Conservation (phyloP, 1,284 basidiomycete species). For the Irpex sp. region DNA sequence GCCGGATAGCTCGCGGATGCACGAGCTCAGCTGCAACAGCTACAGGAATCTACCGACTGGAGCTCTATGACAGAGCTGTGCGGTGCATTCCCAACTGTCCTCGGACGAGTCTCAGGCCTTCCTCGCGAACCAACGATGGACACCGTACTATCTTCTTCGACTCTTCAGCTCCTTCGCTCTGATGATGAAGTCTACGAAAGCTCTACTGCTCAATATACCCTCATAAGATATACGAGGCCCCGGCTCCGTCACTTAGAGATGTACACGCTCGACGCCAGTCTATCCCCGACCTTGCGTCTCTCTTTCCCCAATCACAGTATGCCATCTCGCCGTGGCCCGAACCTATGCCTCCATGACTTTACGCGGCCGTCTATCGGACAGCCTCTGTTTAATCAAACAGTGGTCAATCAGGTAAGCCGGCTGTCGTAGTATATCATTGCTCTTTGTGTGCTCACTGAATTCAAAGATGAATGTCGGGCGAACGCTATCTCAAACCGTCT, state of each 20-base stretch:
- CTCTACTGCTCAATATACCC: not conserved
- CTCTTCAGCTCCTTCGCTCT: not conserved
- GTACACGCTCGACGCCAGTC: not conserved
- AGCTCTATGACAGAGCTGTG: not conserved
- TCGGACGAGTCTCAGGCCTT: conserved; percentile 4
- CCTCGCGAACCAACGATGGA: not conserved
- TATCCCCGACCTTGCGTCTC: not conserved
- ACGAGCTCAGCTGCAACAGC: not conserved
- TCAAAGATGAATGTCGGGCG: not conserved
- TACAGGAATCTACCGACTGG: not conserved
- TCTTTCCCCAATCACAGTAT: not conserved
- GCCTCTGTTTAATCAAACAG: not conserved
- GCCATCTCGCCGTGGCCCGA: not conserved
- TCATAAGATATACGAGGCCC: conserved; percentile 12
- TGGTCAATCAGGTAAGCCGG: not conserved
- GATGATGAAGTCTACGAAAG: not conserved
- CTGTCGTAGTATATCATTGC: not conserved
- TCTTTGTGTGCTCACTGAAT: not conserved
- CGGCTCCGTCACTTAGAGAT: conserved; percentile 14
- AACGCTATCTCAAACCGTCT: not conserved
- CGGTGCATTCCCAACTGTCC: conserved; percentile 2
- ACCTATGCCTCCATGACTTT: not conserved
- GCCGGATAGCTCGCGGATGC: conserved; percentile 7
- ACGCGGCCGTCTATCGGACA: not conserved
- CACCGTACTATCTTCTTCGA: not conserved